phyloP scores from a whole-genome alignment of 306 rosid genomes.

The Vachellia pachyceras region DNA sequence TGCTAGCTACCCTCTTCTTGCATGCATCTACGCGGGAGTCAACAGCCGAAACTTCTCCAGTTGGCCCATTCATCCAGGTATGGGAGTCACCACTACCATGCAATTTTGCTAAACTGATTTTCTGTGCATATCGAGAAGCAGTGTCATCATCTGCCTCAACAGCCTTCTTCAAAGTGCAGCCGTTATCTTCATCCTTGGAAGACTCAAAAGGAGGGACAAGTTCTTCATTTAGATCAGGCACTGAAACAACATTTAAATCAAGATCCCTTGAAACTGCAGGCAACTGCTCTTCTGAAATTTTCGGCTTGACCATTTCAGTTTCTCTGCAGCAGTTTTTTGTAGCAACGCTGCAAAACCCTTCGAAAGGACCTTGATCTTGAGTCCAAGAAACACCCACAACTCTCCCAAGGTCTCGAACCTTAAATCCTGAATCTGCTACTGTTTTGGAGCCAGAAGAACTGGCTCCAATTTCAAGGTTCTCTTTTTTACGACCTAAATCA shows the following conservation, averaged over 20 bases:
- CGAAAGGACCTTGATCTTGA: conserved; percentile 71
- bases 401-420: conserved; percentile 94
- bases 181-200: conserved; percentile 84
- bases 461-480: conserved; percentile 46
- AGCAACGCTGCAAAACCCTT: conserved; percentile 71
- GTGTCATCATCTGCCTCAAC: conserved; percentile 90
- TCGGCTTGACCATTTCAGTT: conserved; percentile 55
- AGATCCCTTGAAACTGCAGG: conserved; percentile 72
- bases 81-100: conserved; percentile 93
- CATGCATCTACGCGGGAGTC: conserved; percentile 64
- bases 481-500: conserved; percentile 51
- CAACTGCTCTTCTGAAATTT: conserved; percentile 59
- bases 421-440: conserved; percentile 62
- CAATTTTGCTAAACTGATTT: conserved; percentile 74
- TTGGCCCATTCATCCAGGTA: conserved; percentile 70
- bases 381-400: conserved; percentile 71
- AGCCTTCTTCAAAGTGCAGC: conserved; percentile 76
- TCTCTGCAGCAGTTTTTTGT: conserved; percentile 66
- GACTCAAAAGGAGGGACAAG: conserved; percentile 87
- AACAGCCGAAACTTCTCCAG: conserved; percentile 77
- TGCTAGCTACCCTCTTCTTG: conserved; percentile 74
- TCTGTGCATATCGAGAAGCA: conserved; percentile 70
- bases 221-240: conserved; percentile 97
- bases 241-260: conserved; percentile 84
- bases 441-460: conserved; percentile 54